Evolutionary conservation across 2,329 filamentous ascomycete species (phyloP), one percentile per base, ranked within the genome.

Genomic region (Zymoseptoria pseudotritici): DNA sequence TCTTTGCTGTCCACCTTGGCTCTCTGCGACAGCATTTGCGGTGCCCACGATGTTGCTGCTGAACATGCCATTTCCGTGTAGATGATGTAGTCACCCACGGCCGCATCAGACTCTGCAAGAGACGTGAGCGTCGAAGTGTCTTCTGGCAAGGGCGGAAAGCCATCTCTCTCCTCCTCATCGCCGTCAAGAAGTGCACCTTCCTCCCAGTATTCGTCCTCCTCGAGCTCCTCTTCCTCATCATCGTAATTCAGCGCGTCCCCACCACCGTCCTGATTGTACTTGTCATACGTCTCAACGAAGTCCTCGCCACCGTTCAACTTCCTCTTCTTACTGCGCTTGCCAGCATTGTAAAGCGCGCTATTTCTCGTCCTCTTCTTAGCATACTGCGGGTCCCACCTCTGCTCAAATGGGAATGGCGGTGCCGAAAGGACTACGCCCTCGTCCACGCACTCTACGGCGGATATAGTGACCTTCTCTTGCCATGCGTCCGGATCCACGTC

Each of bases 331-430:
- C 79, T 77, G 78, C 75, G 59, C 58, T 64, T 67, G 11, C 55
- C 53, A 63, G 79, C 83, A 46, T 73, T 74, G 36, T 46, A 46
- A 13, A 46, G 13, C 22, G 75, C 74, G 26, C 74, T 71, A 54
- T 77, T 76, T 49, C 72, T 73, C 21, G 60, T 62, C 63, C 70
- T 21, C 70, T 74, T 63, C 73, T 75, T 60, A 66, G 71, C 63
- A 68, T 92, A 89, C 62, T 91, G 87, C 3, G 84, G 82, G 73
- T 96, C 90, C 93, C 92, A 97, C 22, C 70, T 67, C 73, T 97
- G 91, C 17, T 89, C 80, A 72, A 97, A 97, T 0, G 92, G 92
- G 69, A 95, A 97, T 0, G 92, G 90, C 0, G 93, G 92, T 36
- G 89, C 82, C 57, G 83, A 88, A 53, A 96, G 78, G 31, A 82